A percentile compares a stretch with the other conserved stretches of the same genome.
phyloP scores from a whole-genome alignment of 2,329 filamentous ascomycete genomes.

The Meredithiella fracta region DNA sequence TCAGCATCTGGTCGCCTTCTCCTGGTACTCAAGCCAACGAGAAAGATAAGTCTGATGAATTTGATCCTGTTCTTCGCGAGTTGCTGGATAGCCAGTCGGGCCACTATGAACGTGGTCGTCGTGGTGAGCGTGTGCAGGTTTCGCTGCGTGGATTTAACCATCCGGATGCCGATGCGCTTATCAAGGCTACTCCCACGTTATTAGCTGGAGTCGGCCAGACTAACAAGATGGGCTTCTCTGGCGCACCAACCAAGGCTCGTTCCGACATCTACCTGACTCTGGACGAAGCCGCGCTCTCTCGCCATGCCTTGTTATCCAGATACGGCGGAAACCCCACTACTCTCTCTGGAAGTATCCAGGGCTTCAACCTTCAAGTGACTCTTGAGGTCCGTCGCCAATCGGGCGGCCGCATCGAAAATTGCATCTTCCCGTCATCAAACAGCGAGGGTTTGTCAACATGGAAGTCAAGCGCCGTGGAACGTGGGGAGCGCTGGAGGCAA shows the following conservation, averaged over 20 bases:
- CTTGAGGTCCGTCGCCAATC: constrained; percentile 68
- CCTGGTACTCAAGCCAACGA: constrained; percentile 19
- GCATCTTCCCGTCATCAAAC: constrained; percentile 77
- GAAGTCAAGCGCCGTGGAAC: constrained; percentile 66
- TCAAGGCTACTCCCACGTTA: constrained; percentile 74
- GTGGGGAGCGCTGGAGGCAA: constrained; percentile 73
- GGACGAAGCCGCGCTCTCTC: constrained; percentile 59
- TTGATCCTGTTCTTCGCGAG: constrained; percentile 56
- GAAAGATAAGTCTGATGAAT: constrained; percentile 40
- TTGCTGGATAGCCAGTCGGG: constrained; percentile 59
- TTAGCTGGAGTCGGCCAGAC: constrained; percentile 69
- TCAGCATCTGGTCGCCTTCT: constrained; percentile 60
- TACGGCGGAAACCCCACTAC: constrained; percentile 58
- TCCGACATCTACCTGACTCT: constrained; percentile 93
- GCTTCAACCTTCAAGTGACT: constrained; percentile 70
- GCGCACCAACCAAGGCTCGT: constrained; percentile 69
- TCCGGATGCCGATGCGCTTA: constrained; percentile 60
- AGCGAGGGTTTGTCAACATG: constrained; percentile 64
- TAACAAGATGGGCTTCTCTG: constrained; percentile 82
- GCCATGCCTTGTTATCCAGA: constrained; percentile 54
- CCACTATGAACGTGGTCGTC: constrained; percentile 54
- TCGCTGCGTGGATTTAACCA: constrained; percentile 64
- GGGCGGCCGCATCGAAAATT: constrained; percentile 72
- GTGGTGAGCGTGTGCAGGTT: constrained; percentile 62
- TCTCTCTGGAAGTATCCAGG: constrained; percentile 41